phyloP scores from a whole-genome alignment of 768 basidiomycete species.

The Collybiopsis confluens region DNA sequence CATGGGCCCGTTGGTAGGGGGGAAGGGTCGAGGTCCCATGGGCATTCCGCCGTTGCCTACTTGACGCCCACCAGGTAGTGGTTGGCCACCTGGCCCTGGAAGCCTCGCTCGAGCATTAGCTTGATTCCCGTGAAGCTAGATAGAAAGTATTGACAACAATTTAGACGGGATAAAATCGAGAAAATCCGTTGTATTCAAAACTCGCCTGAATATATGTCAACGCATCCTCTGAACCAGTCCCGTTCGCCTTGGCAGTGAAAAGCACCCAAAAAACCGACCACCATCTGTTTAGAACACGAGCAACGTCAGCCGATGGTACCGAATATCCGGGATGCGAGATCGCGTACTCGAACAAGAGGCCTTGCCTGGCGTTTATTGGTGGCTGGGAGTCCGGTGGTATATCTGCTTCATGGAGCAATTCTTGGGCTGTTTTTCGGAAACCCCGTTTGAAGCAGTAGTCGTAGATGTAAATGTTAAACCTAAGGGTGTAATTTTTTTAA shows the following conservation, averaged over 20 bases:
- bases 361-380: constrained; percentile 81
- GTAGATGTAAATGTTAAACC: constrained; percentile 88
- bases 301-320: constrained; percentile 1
- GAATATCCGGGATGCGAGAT: constrained; percentile 12
- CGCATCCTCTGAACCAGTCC: constrained; percentile 64
- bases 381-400: constrained; percentile 58
- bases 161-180: constrained; percentile 12
- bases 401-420: constrained; percentile 65
- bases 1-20: constrained; percentile 21
- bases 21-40: constrained; percentile 11
- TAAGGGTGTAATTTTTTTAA: constrained; percentile 18
- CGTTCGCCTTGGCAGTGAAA: constrained; percentile 75
- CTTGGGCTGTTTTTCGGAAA: constrained; percentile 65
- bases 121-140: constrained; percentile 33
- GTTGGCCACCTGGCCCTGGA: background rate
- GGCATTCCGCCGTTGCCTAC: constrained; percentile 27
- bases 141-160: too few species aligned
- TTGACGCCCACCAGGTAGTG: constrained; percentile 17
- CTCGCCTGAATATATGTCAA: constrained; percentile 66
- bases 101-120: constrained; percentile 11
- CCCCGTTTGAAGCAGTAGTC: constrained; percentile 84
- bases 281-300: constrained; percentile 47
- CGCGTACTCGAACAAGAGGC: constrained; percentile 77
- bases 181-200: constrained; percentile 14
- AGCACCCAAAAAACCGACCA: constrained; percentile 89